A percentile compares a stretch with the other conserved stretches of the same genome.
These are phyloP conservation scores for Nothomitra cinnamomea DNA, from an alignment of 2,329 filamentous ascomycete genomes.

Conservation along the genomic window DNA sequence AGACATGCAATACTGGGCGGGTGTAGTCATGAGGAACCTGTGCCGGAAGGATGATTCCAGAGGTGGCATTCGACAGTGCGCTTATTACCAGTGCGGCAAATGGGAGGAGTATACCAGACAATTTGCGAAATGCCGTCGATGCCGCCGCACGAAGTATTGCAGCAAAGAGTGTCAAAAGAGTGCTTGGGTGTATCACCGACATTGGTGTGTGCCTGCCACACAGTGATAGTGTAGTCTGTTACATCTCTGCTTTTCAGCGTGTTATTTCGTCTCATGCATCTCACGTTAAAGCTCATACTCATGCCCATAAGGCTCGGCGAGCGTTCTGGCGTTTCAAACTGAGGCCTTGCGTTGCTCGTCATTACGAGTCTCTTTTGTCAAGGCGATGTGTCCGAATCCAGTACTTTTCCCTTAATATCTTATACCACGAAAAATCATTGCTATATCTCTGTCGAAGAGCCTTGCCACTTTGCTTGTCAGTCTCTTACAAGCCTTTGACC, in stretches of 20 bases:
- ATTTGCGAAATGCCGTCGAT: slow-evolving; percentile 94
- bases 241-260: neutral
- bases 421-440: neutral
- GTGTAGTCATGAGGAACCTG: slow-evolving; percentile 95
- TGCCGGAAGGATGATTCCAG: slow-evolving; percentile 94
- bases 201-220: slow-evolving; percentile 80
- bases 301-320: slow-evolving; percentile 1
- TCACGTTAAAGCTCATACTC: neutral
- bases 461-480: neutral
- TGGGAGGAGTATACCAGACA: slow-evolving; percentile 96
- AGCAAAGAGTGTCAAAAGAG: slow-evolving; percentile 99
- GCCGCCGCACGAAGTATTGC: slow-evolving; percentile 94
- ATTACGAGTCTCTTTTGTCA: slow-evolving; percentile 2
- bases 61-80: slow-evolving; percentile 90
- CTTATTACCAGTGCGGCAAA: slow-evolving; percentile 94
- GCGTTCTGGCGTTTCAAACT: slow-evolving; percentile 1
- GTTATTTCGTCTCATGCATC: neutral
- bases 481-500: neutral
- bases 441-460: neutral
- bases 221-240: neutral
- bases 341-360: neutral
- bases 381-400: neutral
- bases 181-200: slow-evolving; percentile 93
- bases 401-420: neutral
- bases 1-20: slow-evolving; percentile 99